Conservation (phyloP, 2,329 filamentous ascomycete species). For the Escovopsis sp. region DNA sequence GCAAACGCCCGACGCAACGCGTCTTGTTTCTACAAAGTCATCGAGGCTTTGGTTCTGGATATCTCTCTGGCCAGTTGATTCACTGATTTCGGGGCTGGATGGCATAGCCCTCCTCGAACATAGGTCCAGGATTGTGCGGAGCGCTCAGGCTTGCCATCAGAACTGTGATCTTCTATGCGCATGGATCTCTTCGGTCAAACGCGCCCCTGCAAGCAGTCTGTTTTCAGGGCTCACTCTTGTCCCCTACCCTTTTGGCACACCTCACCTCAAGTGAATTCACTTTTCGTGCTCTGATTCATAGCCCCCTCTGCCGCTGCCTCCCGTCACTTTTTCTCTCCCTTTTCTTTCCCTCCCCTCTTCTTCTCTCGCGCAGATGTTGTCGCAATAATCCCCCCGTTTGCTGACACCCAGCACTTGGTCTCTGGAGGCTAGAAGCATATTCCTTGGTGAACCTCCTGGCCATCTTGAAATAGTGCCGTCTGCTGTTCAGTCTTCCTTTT, state of each 20-base stretch:
- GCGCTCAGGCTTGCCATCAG: not conserved
- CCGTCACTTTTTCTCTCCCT: not conserved
- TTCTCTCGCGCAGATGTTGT: no score
- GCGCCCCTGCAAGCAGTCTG: not conserved
- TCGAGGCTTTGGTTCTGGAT: no score
- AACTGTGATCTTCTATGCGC: slow-evolving; percentile 1
- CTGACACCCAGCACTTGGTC: no score
- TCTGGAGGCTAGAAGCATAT: no score
- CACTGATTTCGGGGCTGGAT: no score
- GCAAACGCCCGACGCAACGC: no score
- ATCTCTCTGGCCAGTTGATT: no score
- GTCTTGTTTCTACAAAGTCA: no score
- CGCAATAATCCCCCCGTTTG: not conserved
- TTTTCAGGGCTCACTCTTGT: not conserved
- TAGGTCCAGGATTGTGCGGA: no score
- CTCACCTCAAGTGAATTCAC: not conserved
- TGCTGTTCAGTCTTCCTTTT: not conserved
- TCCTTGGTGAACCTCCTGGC: not conserved
- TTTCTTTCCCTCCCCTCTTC: not conserved
- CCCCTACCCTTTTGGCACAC: not conserved
- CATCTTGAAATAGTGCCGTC: not conserved
- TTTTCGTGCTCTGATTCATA: not conserved
- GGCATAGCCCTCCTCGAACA: no score
- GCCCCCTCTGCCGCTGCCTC: not conserved
- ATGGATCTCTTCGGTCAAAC: not conserved